phyloP scores from a whole-genome alignment of 352 stramenopile species.

The Pythium oligandrum region DNA sequence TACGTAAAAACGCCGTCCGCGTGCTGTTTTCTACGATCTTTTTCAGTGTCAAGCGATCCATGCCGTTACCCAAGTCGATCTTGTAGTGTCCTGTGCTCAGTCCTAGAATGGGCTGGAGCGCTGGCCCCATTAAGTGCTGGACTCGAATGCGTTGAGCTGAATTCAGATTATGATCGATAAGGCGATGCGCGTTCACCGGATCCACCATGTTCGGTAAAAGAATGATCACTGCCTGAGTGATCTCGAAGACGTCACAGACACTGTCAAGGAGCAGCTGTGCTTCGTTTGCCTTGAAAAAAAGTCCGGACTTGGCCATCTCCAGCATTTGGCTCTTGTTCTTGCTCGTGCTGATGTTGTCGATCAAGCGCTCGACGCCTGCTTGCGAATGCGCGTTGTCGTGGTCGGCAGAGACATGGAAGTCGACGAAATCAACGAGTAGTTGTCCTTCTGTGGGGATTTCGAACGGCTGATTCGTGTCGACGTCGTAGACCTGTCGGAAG shows the following conservation, averaged over 20 bases:
- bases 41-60: conserved; percentile 62
- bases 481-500: conserved; percentile 48
- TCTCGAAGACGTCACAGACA: conserved; percentile 58
- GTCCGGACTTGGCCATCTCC: conserved; percentile 67
- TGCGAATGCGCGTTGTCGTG: conserved; percentile 65
- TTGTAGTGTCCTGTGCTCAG: conserved; percentile 60
- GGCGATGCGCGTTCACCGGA: conserved; percentile 42
- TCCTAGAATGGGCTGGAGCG: conserved; percentile 59
- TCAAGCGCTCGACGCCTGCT: conserved; percentile 57
- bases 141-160: conserved; percentile 40
- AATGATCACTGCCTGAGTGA: conserved; percentile 54
- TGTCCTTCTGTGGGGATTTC: conserved; percentile 57
- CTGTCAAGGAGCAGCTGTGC: conserved; percentile 64
- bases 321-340: conserved; percentile 83
- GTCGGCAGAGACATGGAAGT: conserved; percentile 69
- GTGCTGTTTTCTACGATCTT: conserved; percentile 79
- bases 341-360: conserved; percentile 69
- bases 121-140: conserved; percentile 60
- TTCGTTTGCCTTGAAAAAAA: conserved; percentile 62
- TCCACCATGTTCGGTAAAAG: conserved; percentile 77
- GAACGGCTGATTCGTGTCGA: conserved; percentile 52
- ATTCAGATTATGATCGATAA: conserved; percentile 68
- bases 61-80: conserved; percentile 56
- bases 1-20: conserved; percentile 66
- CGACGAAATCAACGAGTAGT: conserved; percentile 65